phyloP scores from a whole-genome alignment of 805 yeast species.

The Wickerhamomyces subpelliculosus region DNA sequence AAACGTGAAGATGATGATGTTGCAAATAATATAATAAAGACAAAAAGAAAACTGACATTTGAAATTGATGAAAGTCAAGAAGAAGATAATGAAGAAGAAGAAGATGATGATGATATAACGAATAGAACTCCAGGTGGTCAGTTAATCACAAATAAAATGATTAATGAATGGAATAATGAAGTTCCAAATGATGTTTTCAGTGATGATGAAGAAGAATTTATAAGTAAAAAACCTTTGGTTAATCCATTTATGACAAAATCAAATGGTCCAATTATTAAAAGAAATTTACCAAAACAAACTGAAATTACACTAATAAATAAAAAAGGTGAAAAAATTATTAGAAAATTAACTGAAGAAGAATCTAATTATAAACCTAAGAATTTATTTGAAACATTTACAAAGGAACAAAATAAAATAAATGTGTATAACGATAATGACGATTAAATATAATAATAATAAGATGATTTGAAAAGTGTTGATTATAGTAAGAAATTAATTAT shows the following conservation, averaged over 20 bases:
- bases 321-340: conserved; percentile 25
- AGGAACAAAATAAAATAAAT: not conserved
- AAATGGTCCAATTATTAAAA: conserved; percentile 6
- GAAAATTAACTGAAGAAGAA: conserved; percentile 16
- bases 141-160: conserved; percentile 25
- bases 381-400: conserved; percentile 15
- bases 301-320: conserved; percentile 26
- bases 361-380: conserved; percentile 23
- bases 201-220: conserved; percentile 14
- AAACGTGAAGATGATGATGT: conserved; percentile 6
- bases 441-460: not conserved
- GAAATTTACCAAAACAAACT: conserved; percentile 17
- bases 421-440: conserved; percentile 1
- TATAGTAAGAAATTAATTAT: not conserved
- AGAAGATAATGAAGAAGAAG: conserved; percentile 7
- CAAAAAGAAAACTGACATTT: conserved; percentile 17
- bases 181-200: conserved; percentile 7
- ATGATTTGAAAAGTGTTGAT: not conserved
- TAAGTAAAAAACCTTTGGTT: conserved; percentile 6
- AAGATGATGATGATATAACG: conserved; percentile 4
- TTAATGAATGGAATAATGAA: conserved; percentile 27
- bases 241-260: conserved; percentile 18
- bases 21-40: conserved; percentile 10
- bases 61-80: conserved; percentile 10
- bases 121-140: conserved; percentile 27